These are phyloP conservation scores for Trichomonascaceae sp. DNA, from an alignment of 1,139 yeast species.

Conservation along the genomic window DNA sequence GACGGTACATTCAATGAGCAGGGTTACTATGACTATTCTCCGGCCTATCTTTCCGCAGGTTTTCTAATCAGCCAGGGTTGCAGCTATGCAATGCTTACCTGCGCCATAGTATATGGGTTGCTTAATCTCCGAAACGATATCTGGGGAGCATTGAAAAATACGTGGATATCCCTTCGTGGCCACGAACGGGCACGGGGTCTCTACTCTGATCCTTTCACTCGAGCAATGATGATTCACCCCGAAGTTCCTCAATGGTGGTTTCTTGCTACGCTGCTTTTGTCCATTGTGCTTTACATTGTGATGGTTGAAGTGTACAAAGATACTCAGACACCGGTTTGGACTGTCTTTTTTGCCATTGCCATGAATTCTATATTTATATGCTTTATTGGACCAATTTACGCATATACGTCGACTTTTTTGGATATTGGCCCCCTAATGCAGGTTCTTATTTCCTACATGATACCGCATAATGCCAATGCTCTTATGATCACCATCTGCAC, in stretches of 20 bases:
- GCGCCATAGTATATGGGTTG: conserved; percentile 18
- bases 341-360: conserved; percentile 50
- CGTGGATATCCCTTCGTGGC: conserved; percentile 10
- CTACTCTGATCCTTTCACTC: conserved; percentile 46
- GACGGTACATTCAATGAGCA: conserved; percentile 28
- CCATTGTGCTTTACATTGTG: conserved; percentile 46
- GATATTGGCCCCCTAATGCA: conserved; percentile 50
- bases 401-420: conserved; percentile 47
- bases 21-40: conserved; percentile 32
- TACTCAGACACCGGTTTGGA: conserved; percentile 43
- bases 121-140: conserved; percentile 17
- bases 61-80: conserved; percentile 33
- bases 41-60: conserved; percentile 40
- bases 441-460: conserved; percentile 53
- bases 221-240: conserved; percentile 47
- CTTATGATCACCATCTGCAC: conserved; percentile 49
- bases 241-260: conserved; percentile 62
- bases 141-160: conserved; percentile 18
- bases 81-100: conserved; percentile 23
- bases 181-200: conserved; percentile 31
- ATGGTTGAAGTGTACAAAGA: conserved; percentile 29
- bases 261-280: conserved; percentile 39
- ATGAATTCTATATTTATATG: conserved; percentile 46
- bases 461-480: conserved; percentile 57
- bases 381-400: conserved; percentile 45